Evolutionary conservation across 805 yeast species (phyloP).

Genomic region (Candida ortonii): DNA sequence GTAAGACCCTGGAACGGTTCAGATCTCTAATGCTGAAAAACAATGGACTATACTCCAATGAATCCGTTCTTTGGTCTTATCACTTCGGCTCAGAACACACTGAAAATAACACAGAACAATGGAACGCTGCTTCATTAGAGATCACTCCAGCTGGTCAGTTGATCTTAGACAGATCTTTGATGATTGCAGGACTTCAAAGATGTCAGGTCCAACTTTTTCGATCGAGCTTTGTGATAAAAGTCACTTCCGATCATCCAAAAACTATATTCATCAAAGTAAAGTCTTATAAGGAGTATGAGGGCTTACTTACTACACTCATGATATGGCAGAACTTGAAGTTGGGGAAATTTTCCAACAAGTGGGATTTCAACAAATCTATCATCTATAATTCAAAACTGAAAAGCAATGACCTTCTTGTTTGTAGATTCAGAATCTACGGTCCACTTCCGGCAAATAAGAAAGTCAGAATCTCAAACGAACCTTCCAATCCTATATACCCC

Average conservation of each 20-base stretch:
- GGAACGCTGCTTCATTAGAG: conserved; percentile 25
- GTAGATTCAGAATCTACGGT: conserved; percentile 65
- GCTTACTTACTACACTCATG: conserved; percentile 39
- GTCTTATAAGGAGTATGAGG: conserved; percentile 37
- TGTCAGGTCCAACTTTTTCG: conserved; percentile 27
- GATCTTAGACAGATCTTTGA: conserved; percentile 16
- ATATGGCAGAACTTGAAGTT: conserved; percentile 53
- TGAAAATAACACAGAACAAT: conserved; percentile 9
- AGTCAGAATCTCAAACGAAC: conserved; percentile 28
- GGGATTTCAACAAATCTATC: conserved; percentile 39
- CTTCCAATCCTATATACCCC: conserved; percentile 24
- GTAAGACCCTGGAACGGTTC: conserved; percentile 13
- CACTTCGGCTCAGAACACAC: conserved; percentile 7
- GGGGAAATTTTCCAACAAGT: conserved; percentile 44
- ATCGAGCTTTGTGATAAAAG: conserved; percentile 37
- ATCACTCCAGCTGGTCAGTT: conserved; percentile 29
- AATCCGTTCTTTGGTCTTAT: conserved; percentile 24
- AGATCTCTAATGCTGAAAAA: conserved; percentile 8
- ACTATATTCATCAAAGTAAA: conserved; percentile 32
- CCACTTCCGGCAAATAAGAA: conserved; percentile 48
- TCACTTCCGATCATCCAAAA: conserved; percentile 39
- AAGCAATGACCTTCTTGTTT: conserved; percentile 47
- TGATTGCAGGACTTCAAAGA: conserved; percentile 29
- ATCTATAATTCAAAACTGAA: conserved; percentile 22
- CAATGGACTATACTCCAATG: conserved; percentile 16